Evolutionary conservation across 345 rosid genomes (phyloP), one percentile per base, ranked within the genome.

Genomic region (Eucalyptus grandis): DNA sequence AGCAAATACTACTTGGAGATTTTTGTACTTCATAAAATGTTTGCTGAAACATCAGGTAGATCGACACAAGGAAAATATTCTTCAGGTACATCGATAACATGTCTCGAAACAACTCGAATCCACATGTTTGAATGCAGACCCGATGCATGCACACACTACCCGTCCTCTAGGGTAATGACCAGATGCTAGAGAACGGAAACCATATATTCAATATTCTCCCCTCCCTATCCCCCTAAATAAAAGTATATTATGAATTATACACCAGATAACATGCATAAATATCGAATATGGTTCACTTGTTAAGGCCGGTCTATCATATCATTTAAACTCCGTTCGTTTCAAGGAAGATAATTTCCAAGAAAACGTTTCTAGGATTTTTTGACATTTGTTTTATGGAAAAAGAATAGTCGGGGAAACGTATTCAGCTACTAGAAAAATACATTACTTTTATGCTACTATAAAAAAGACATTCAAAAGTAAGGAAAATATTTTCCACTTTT

Each of bases 371-470:
- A 7, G 58, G 11, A 53, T 53, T 53, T 53, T 53, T 0, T 1
- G 10, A 19, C 10, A 10, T 53, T 53, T 0, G 58, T 53, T 53
- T 19, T 53, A 19, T 0, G 24, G 0, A 53, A 53, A 53, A 53
- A 19, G 24, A 53, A 53, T 53, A 53, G 2, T 53, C 0, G 17
- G 2, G 4, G 2, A 17, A 53, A 53, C 1, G 1, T 19, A 6
- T 19, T 53, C 0, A 0, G 22, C 24, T 53, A 19, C 1, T 1
- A 0, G 0, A 53, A 53, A 53, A 53, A 53, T 7, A 51, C 21
- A 51, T 1, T 16, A 40, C 40, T 40, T 40, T 40, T 40, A 40
- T 2, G 22, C 56, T 53, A 7, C 2, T 1, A 0, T 0, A 53
- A 53, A 19, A 53, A 53, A 53, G 3, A 51, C 22, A 51, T 1